Conservation (phyloP, 169 alveolate species). For the Perkinsus chesapeaki region DNA sequence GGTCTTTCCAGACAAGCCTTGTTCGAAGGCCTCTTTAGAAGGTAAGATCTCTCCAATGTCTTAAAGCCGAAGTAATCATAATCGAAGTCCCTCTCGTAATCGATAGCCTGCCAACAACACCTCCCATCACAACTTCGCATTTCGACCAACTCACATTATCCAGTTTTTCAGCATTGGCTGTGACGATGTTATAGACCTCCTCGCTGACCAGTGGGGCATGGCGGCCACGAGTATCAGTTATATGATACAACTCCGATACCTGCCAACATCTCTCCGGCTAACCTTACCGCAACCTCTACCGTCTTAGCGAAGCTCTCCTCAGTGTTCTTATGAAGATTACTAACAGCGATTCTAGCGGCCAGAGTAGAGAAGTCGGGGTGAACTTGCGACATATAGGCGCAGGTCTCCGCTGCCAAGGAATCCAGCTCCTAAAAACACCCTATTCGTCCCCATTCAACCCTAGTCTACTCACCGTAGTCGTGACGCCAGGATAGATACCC, state of each 20-base stretch:
- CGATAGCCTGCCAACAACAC: slow-evolving; percentile 52
- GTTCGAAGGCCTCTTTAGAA: slow-evolving; percentile 5
- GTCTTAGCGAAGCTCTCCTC: slow-evolving; percentile 25
- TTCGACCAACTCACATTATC: slow-evolving; percentile 34
- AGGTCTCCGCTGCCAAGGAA: slow-evolving; percentile 94
- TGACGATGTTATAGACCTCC: slow-evolving; percentile 79
- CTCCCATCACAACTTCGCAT: neutral
- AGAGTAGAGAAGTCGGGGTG: slow-evolving; percentile 94
- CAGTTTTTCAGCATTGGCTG: slow-evolving; percentile 64
- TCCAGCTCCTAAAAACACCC: slow-evolving; percentile 60
- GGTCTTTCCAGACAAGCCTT: slow-evolving; percentile 84
- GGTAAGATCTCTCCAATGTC: slow-evolving; percentile 80
- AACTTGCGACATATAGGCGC: slow-evolving; percentile 96
- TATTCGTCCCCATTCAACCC: neutral
- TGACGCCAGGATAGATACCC: slow-evolving; percentile 39
- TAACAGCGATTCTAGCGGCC: slow-evolving; percentile 94
- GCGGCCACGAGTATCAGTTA: slow-evolving; percentile 69
- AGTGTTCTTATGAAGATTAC: slow-evolving; percentile 92
- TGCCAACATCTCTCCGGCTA: neutral
- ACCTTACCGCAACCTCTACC: neutral
- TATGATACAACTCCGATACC: neutral
- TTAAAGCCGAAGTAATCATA: slow-evolving; percentile 96
- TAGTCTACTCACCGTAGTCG: neutral
- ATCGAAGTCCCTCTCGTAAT: slow-evolving; percentile 84
- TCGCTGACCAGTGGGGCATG: slow-evolving; percentile 82